These are phyloP conservation scores for Podaxis mareebaensis DNA, from an alignment of 768 basidiomycete genomes.

Conservation along the genomic window DNA sequence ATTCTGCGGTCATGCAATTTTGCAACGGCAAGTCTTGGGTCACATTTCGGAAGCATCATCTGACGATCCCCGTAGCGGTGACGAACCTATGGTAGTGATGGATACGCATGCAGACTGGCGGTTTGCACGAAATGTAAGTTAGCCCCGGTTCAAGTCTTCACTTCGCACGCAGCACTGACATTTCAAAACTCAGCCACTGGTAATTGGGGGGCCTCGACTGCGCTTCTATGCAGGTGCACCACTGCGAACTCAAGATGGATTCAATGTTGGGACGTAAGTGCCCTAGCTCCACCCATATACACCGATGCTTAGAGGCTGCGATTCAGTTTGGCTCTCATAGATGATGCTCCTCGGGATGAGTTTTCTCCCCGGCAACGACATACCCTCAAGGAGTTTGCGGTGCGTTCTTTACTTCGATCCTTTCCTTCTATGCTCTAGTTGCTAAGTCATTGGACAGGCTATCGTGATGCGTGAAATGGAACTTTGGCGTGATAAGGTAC, in stretches of 20 bases:
- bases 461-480: slow-evolving; percentile 96
- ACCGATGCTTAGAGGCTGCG: not conserved
- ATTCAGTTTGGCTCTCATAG: slow-evolving; percentile 75
- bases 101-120: slow-evolving; percentile 86
- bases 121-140: slow-evolving; percentile 76
- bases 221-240: slow-evolving; percentile 94
- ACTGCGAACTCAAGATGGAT: slow-evolving; percentile 84
- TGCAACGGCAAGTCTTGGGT: slow-evolving; percentile 61
- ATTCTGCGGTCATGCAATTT: slow-evolving; percentile 82
- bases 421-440: not conserved
- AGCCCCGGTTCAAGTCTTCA: not conserved
- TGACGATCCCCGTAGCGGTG: slow-evolving; percentile 48
- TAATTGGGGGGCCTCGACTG: slow-evolving; percentile 62
- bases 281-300: not conserved
- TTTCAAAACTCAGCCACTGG: slow-evolving; percentile 56
- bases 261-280: slow-evolving; percentile 80
- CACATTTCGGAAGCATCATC: not conserved
- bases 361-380: slow-evolving; percentile 89
- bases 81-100: slow-evolving; percentile 85
- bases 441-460: slow-evolving; percentile 44
- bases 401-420: slow-evolving; percentile 24
- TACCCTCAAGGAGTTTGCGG: slow-evolving; percentile 92
- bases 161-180: slow-evolving; percentile 1
- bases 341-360: slow-evolving; percentile 78
- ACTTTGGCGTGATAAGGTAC: slow-evolving; percentile 89